Conservation (phyloP, 441 rosid genomes). For the Biscutella auriculata region DNA sequence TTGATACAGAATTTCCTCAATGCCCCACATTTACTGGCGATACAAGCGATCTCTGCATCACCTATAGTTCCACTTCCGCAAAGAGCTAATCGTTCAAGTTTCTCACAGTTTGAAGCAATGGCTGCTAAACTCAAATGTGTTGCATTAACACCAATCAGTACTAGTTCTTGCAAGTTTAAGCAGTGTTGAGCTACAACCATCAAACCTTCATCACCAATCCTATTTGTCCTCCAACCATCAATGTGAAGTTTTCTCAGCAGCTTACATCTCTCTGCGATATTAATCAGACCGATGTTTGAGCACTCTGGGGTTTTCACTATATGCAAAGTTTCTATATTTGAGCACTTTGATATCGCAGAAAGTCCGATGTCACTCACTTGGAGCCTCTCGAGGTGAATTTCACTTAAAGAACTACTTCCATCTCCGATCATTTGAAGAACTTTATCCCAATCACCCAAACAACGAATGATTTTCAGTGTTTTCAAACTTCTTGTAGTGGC, state of each 20-base stretch:
- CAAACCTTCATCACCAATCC: constrained; percentile 48
- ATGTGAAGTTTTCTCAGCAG: constrained; percentile 48
- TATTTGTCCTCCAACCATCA: constrained; percentile 50
- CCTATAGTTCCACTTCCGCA: constrained; percentile 46
- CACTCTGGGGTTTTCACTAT: constrained; percentile 44
- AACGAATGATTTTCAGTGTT: constrained; percentile 45
- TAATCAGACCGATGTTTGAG: constrained; percentile 32
- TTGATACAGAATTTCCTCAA: constrained; percentile 54
- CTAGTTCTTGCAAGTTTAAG: constrained; percentile 45
- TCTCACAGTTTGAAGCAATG: constrained; percentile 37
- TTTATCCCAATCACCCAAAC: constrained; percentile 56
- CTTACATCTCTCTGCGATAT: constrained; percentile 40
- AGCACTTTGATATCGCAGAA: constrained; percentile 27
- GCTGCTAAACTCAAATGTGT: constrained; percentile 28
- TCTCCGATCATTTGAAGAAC: constrained; percentile 33
- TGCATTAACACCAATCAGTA: constrained; percentile 45
- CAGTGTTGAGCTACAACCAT: constrained; percentile 42
- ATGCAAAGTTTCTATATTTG: constrained; percentile 36
- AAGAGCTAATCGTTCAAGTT: constrained; percentile 46
- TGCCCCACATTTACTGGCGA: constrained; percentile 36
- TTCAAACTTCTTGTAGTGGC: constrained; percentile 31
- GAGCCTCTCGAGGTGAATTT: constrained; percentile 50
- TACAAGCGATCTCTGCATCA: constrained; percentile 39
- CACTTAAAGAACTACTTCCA: constrained; percentile 24
- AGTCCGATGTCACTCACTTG: constrained; percentile 49